These are phyloP conservation scores for Amanita rimosa DNA, from an alignment of 768 basidiomycete species.

Conservation along the genomic window DNA sequence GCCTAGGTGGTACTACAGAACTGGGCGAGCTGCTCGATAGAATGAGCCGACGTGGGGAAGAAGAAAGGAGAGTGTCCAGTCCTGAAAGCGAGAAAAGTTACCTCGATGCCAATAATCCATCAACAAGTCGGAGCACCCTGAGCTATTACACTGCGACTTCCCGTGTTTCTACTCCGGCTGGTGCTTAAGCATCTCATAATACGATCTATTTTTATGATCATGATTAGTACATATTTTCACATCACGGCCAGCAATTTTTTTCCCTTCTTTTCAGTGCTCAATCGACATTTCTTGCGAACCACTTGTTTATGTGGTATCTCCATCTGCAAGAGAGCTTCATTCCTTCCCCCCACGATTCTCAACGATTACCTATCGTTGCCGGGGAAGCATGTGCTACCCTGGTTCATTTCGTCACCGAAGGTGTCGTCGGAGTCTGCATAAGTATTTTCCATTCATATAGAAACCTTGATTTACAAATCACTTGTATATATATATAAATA, in stretches of 20 bases:
- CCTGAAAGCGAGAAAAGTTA: constrained; percentile 2
- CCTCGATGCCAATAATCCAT: constrained; percentile 11
- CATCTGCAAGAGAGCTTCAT: neutral
- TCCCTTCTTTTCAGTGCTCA: neutral
- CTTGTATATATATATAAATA: no score
- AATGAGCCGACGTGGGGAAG: neutral
- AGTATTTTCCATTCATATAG: no score
- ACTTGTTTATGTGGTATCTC: neutral
- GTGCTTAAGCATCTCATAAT: neutral
- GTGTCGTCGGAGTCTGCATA: neutral
- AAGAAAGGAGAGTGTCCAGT: neutral
- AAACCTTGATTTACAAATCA: no score
- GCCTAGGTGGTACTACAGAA: constrained; percentile 21
- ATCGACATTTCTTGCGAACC: neutral
- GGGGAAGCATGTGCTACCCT: neutral
- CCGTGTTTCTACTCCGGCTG: neutral
- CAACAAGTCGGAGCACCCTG: constrained; percentile 8
- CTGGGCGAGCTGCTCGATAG: constrained; percentile 13
- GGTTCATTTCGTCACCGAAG: neutral
- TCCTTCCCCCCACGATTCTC: neutral
- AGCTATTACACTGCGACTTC: constrained; percentile 15
- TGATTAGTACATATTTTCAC: neutral
- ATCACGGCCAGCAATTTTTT: no score
- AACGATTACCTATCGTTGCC: neutral
- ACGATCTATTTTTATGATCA: neutral